phyloP scores from a whole-genome alignment of 129 eudicot genomes.

The Centrapalus pauciflorus region DNA sequence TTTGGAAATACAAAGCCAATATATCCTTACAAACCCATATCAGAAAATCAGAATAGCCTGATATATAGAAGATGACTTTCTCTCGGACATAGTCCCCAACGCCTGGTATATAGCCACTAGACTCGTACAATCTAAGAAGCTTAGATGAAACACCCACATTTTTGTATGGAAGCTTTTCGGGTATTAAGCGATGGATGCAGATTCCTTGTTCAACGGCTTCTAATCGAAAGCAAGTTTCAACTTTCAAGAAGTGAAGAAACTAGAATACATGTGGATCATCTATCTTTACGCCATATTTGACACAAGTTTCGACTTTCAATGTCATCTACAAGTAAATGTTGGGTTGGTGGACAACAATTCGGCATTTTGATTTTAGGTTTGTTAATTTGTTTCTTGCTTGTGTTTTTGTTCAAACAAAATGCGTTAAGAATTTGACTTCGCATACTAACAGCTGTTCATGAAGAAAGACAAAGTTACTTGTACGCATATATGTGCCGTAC shows the following conservation, averaged over 20 bases:
- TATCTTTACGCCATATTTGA: conserved; percentile 41
- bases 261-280: conserved; percentile 62
- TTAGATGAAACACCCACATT: conserved; percentile 71
- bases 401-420: conserved; percentile 4
- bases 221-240: conserved; percentile 67
- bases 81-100: conserved; percentile 71
- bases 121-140: conserved; percentile 62
- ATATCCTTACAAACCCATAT: too few relatives aligned
- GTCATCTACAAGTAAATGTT: conserved; percentile 50
- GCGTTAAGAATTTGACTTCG: conserved; percentile 11
- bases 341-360: conserved; percentile 33
- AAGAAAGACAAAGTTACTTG: neutral
- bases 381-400: conserved; percentile 18
- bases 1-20: too few relatives aligned
- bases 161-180: conserved; percentile 44
- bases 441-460: conserved; percentile 15
- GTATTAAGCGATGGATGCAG: conserved; percentile 56
- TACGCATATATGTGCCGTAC: neutral
- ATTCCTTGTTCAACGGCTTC: conserved; percentile 45
- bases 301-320: conserved; percentile 56
- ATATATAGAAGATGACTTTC: too few relatives aligned
- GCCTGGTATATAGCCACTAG: conserved; percentile 60
- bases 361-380: conserved; percentile 19
- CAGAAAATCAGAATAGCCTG: too few relatives aligned
- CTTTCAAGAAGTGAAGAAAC: conserved; percentile 71